Conservation (phyloP, 371 early-diverging fungal genomes). For the Zancudomyces culisetae region DNA sequence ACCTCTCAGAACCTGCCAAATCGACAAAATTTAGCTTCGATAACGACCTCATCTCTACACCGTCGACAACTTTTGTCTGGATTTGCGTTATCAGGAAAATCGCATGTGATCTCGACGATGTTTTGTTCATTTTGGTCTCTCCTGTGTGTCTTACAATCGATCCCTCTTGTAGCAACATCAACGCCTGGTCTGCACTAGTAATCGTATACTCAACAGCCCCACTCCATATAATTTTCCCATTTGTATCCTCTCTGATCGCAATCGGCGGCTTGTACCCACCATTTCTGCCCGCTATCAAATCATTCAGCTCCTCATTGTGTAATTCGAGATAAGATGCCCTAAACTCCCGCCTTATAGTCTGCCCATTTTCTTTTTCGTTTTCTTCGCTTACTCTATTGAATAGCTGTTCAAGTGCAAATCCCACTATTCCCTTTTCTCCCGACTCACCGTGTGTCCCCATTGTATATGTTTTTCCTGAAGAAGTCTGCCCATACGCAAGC, state of each 20-base stretch:
- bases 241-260: constrained; percentile 76
- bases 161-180: constrained; percentile 60
- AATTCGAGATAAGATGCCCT: constrained; percentile 77
- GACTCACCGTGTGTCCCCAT: constrained; percentile 57
- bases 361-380: constrained; percentile 8
- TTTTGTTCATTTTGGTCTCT: constrained; percentile 91
- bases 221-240: constrained; percentile 74
- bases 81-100: constrained; percentile 82
- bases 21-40: constrained; percentile 99
- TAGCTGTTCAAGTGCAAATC: constrained; percentile 3
- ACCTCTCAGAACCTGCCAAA: constrained; percentile 97
- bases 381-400: constrained; percentile 8
- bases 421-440: constrained; percentile 1
- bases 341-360: constrained; percentile 27
- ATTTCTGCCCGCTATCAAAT: constrained; percentile 46
- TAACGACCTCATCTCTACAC: constrained; percentile 35
- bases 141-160: constrained; percentile 75
- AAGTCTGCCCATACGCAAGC: constrained; percentile 94
- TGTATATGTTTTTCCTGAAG: constrained; percentile 96
- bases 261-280: constrained; percentile 42
- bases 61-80: constrained; percentile 29
- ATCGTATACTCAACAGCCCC: constrained; percentile 77
- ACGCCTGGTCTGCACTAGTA: constrained; percentile 48
- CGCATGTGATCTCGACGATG: constrained; percentile 93
- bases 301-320: constrained; percentile 94